Base-by-base conservation (phyloP, 495 filamentous ascomycete genomes). In the Sabuloglossum arenarium region DNA sequence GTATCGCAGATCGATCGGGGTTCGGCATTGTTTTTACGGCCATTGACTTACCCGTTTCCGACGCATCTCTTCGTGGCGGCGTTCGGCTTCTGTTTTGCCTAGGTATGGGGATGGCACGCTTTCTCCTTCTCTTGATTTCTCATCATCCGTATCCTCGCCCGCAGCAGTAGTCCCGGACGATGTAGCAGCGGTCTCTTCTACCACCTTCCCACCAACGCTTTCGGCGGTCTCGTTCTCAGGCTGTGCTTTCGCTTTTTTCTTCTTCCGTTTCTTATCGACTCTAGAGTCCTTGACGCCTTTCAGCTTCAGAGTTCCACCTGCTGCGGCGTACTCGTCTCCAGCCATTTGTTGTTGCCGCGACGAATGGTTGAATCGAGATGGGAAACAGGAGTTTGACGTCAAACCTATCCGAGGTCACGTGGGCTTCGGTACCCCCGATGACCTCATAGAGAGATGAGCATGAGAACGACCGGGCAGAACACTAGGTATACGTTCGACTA, bases 41-140 rank as follows among this genome's bases (percentile, higher is more conserved):
- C 8, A 39, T 39, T 39, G 34, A 8, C 16, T 16, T 78, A 90
- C 85, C 73, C 86, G 75, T 69, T 84, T 90, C 61, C 79, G 73
- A 65, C 82, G 77, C 61, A 76, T 70, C 70, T 97, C 89, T 60
- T 90, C 83, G 64, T 90, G 76, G 37, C 79, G 74, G 61, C 73
- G 71, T 70, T 98, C 89, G 27, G 88, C 79, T 62, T 94, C 89
- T 0, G 91, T 97, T 73, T 95, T 98, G 12, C 63, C 37, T 21
- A 37, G 6, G 32, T 16, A 8, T 4, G 14, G 2, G 14, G 24
- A 19, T 25, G n/a, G n/a, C n/a, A n/a, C n/a, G n/a, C n/a, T n/a
- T n/a, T n/a, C n/a, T 9, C 56, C 43, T 28, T 32, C 53, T 59
- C 57, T 31, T 49, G 31, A 30, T 14, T 3, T 24, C 45, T 11